A percentile compares a stretch with the other conserved stretches of the same genome.
Evolutionary conservation across 1,139 yeast genomes (phyloP).

Genomic region (Chernovozyma sophiae-reginae): DNA sequence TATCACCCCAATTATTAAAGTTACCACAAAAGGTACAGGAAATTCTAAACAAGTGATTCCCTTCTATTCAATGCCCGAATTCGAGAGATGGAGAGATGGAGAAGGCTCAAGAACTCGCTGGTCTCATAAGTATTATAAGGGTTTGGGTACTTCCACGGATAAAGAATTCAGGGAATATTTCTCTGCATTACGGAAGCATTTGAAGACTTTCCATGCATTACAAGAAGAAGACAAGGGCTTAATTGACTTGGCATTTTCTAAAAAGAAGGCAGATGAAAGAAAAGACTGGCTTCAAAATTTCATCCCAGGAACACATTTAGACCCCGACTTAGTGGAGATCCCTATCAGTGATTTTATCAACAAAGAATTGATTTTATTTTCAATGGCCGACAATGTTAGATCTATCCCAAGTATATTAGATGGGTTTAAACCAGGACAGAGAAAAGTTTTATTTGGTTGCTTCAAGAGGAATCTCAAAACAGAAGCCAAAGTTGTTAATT

Average conservation of each 20-base stretch:
- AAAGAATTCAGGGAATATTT: constrained; percentile 88
- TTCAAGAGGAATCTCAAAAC: constrained; percentile 72
- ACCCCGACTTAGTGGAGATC: constrained; percentile 70
- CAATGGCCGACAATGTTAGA: constrained; percentile 95
- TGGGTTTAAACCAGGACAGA: constrained; percentile 96
- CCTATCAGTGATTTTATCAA: constrained; percentile 94
- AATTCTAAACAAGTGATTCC: constrained; percentile 53
- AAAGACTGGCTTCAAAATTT: constrained; percentile 93
- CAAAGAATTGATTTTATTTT: constrained; percentile 88
- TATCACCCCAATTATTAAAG: constrained; percentile 95
- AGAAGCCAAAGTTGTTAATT: constrained; percentile 87
- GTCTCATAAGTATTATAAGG: constrained; percentile 95
- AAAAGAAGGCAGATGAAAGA: constrained; percentile 94
- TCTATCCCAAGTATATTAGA: constrained; percentile 93
- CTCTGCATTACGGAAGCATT: constrained; percentile 77
- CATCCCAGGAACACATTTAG: constrained; percentile 89
- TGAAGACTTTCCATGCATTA: constrained; percentile 80
- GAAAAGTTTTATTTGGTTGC: constrained; percentile 87
- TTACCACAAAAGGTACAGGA: constrained; percentile 68
- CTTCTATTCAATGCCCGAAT: constrained; percentile 95
- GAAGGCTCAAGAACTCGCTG: constrained; percentile 77
- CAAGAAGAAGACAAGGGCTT: constrained; percentile 75
- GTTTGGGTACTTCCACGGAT: constrained; percentile 90
- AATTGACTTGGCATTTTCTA: constrained; percentile 92
- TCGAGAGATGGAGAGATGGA: constrained; percentile 86